Evolutionary conservation across 441 rosid species (phyloP), one percentile per base, ranked within the genome.

Genomic region (Bruguiera hainesii): DNA sequence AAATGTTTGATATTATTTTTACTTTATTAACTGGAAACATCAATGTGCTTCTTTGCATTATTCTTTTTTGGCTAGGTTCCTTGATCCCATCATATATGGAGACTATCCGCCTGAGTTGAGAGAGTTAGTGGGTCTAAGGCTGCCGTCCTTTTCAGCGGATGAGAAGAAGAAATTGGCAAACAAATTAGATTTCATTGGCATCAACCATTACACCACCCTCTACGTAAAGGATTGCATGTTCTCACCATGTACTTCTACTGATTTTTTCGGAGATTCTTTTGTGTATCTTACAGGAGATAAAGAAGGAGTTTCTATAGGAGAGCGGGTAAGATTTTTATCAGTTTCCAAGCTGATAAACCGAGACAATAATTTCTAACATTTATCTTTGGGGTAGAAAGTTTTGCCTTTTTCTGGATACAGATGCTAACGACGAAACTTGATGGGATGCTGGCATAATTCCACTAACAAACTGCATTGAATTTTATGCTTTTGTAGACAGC

Each of bases 181-280:
- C n/a, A 64, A 64, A 64, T 31, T 64, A 39, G 67, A 64, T 51
- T 64, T 64, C 23, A 51, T 64, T 30, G 67, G 59, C 53, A 52
- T 64, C 21, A 64, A 64, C 33, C 67, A 64, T 51, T 64, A 64
- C 23, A 50, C 46, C 1, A 50, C 48, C 9, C 58, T 64, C 19
- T 64, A 64, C 30, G 67, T 15, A 20, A 31, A 64, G 59, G 67
- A 64, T 51, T 64, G 67, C 46, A 28, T 64, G 48, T 6, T 64
- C 29, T 64, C 59, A n/a, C 19, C 30, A 20, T 64, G 67, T 37
- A 2, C 9, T 64, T 21, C 15, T n/a, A 2, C 2, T 31, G 13
- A 30, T 51, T 7, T 64, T 6, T 37, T 50, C 20, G 30, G 3
- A 50, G 48, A 64, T 51, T 4, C 67, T 3, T 64, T 64, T 3